A percentile compares a stretch with the other conserved stretches of the same genome.
Evolutionary conservation across 768 basidiomycete genomes (phyloP).

Genomic region (Boletus eberwhitei): DNA sequence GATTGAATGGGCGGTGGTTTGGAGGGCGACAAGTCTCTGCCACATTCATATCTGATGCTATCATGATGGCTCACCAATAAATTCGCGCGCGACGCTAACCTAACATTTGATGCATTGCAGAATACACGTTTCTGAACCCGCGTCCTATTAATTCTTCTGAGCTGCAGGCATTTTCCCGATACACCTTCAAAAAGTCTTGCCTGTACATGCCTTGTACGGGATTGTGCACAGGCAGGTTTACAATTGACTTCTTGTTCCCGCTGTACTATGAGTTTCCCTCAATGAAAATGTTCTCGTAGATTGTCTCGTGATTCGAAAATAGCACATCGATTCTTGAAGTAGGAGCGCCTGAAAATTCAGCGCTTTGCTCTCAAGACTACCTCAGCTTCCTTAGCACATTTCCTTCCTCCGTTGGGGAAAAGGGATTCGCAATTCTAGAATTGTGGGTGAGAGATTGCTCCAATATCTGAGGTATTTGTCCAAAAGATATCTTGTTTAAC

Average conservation of each 20-base stretch:
- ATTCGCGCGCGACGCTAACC: constrained; percentile 19
- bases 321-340: constrained; percentile 21
- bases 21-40: constrained; percentile 88
- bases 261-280: constrained; percentile 32
- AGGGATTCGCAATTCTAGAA: background rate
- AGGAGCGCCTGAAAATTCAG: constrained; percentile 9
- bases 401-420: background rate
- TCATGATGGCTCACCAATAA: constrained; percentile 89
- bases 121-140: constrained; percentile 21
- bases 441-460: constrained; percentile 8
- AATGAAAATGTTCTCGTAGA: constrained; percentile 35
- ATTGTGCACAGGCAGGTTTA: constrained; percentile 39
- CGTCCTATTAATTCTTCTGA: constrained; percentile 30
- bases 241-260: constrained; percentile 28
- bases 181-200: constrained; percentile 29
- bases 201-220: constrained; percentile 33
- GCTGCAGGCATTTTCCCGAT: constrained; percentile 31
- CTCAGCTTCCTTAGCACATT: background rate
- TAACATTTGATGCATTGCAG: constrained; percentile 28
- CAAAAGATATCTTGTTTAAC: background rate
- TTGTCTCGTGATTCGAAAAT: constrained; percentile 25
- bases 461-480: background rate
- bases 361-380: background rate
- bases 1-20: constrained; percentile 96
- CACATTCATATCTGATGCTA: constrained; percentile 86